Evolutionary conservation across 116 monocot genomes (phyloP), one percentile per base, ranked within the genome.

Genomic region (Thalassia testudinum): DNA sequence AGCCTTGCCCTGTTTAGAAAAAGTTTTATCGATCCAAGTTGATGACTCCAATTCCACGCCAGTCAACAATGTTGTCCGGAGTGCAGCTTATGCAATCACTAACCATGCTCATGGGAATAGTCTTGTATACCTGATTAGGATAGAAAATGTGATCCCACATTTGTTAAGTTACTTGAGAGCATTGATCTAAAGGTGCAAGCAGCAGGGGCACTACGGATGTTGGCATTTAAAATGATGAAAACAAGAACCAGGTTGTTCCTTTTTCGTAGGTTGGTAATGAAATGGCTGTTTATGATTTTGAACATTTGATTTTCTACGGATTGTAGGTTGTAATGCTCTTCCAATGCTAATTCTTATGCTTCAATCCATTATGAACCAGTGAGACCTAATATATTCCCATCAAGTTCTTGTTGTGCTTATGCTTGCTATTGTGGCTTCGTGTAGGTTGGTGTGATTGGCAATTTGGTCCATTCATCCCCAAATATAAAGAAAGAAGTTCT

Each of bases 221-320:
- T 99, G 26, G 90, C 90, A 66, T 90, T 99, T 65, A 99, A 99
- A 99, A 99, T 61, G 99, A 99, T 69, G 90, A 86, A 59, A 99
- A 99, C 62, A 99, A 99, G 67, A 80, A 69, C 66, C 77, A 82
- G 83, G 99, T 90, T 7, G 63, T 61, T 53, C 37, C 1, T 24
- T 66, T 14, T 42, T 8, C 37, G 0, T 57, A 20, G 0, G 5
- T 43, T 5, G 23, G 30, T 34, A 23, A 18, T 18, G 34, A 27
- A 37, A 56, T 54, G 4, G 4, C 45, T 4, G 15, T 20, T n/a
- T 45, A 12, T 34, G 23, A 5, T 5, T 23, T 56, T 23, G 28
- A 56, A 7, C 3, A 6, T 30, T 34, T 56, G 0, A 27, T 56
- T 24, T 12, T 62, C 45, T 61, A 56, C 72, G 90, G 99, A 99